phyloP scores from a whole-genome alignment of 73 alveolate species.

The Stentor coeruleus region DNA sequence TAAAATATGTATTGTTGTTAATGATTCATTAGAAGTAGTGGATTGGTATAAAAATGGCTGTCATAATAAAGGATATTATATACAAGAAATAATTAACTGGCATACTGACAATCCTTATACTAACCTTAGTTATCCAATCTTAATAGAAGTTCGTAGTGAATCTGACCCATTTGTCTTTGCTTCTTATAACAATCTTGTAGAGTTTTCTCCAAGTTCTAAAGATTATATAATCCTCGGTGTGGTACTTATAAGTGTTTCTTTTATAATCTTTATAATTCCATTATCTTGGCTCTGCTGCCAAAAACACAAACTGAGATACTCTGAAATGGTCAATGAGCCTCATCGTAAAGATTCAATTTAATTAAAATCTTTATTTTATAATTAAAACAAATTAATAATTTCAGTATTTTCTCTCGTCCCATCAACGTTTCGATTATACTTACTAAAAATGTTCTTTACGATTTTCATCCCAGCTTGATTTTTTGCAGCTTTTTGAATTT shows the following conservation, averaged over 20 bases:
- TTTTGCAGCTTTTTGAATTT: no score
- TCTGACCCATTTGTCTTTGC: background rate
- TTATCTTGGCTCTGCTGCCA: background rate
- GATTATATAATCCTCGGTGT: background rate
- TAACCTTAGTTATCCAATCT: background rate
- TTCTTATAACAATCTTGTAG: background rate
- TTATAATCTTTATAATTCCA: no score
- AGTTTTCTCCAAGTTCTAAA: background rate
- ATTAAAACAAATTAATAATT: no score
- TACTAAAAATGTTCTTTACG: no score
- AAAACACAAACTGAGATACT: background rate
- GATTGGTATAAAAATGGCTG: background rate
- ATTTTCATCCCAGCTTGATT: no score
- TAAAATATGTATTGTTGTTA: background rate
- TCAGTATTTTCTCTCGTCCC: no score
- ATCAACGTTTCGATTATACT: no score
- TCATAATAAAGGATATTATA: no score
- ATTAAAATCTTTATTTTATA: no score
- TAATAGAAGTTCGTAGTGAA: background rate
- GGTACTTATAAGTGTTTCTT: background rate
- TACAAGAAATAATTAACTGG: background rate
- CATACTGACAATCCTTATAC: background rate
- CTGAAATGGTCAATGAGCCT: no score
- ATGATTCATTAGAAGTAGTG: background rate
- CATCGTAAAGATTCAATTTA: no score